Base-by-base conservation (phyloP, 352 stramenopile species). In the Globisporangium solare region DNA sequence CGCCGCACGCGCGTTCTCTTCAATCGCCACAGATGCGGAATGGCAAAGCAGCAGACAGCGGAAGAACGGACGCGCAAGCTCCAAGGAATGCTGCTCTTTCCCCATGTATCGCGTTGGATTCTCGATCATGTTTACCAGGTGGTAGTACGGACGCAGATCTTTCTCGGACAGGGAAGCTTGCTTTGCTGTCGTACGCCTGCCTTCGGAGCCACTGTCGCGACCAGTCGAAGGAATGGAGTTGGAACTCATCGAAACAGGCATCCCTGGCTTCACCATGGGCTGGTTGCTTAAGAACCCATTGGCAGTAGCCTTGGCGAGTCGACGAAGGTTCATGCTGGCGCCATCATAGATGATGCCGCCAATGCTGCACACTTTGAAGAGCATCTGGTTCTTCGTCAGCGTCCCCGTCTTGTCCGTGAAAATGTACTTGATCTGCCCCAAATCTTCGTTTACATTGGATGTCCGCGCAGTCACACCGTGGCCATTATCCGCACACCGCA, bases 381-480 rank as follows among this genome's bases (percentile, higher is more conserved):
- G 74, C 97, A 99, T 99, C 54, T 99, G 88, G 64, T 99, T 99
- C 53, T 96, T 96, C 2, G 97, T 99, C 17, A 99, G 70, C 4
- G 97, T 99, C 8, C 97, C 97, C 1, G 97, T 99, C 68, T 99
- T 99, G 68, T 99, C 97, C 17, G 83, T 98, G 71, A 99, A 99
- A 13, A 99, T 94, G 71, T 99, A 99, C 60, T 98, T 93, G 62
- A 99, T 97, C 76, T 98, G 91, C 0, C 97, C 97, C 2, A 98
- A 71, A 52, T 98, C 91, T 74, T 97, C 94, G 41, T 97, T 97
- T 47, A 98, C 88, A 51, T 97, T 96, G 15, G 90, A 97, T 0
- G 88, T 97, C 0, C 95, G 85, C 5, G 88, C 94, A n/a, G 86
- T 88, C 0, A 96, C 88, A 0, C 78, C 75, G 10, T 72, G 68